These are phyloP conservation scores for Gracilaria caudata DNA, from an alignment of 23 red algal species.

Conservation along the genomic window DNA sequence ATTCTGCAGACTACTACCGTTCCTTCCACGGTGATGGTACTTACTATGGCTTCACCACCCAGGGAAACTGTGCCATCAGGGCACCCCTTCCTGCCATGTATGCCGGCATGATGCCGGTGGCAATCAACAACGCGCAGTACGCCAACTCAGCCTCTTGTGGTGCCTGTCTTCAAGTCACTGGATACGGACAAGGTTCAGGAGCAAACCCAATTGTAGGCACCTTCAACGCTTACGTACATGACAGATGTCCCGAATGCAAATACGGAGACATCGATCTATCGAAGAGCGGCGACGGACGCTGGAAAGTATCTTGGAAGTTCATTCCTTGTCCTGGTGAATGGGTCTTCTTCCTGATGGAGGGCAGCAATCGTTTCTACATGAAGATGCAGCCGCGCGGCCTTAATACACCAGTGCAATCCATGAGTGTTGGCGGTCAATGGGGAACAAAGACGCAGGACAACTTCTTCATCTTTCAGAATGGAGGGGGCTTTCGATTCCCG, in stretches of 20 bases:
- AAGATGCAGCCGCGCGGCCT: slow-evolving; percentile 50
- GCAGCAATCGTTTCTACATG: slow-evolving; percentile 40
- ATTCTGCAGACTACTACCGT: not conserved
- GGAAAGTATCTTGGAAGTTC: slow-evolving; percentile 55
- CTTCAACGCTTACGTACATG: slow-evolving; percentile 36
- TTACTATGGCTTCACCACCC: slow-evolving; percentile 55
- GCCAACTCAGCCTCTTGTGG: slow-evolving; percentile 43
- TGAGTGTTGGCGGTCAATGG: slow-evolving; percentile 22
- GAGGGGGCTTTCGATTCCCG: slow-evolving; percentile 18
- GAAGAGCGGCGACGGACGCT: slow-evolving; percentile 52
- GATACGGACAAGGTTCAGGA: slow-evolving; percentile 35
- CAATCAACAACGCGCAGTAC: slow-evolving; percentile 48
- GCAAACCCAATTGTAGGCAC: slow-evolving; percentile 28
- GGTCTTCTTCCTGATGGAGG: slow-evolving; percentile 47
- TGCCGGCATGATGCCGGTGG: slow-evolving; percentile 40
- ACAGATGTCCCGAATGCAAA: slow-evolving; percentile 52
- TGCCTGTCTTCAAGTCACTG: slow-evolving; percentile 40
- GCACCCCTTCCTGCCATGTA: slow-evolving; percentile 42
- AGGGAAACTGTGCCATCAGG: slow-evolving; percentile 46
- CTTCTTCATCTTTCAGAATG: slow-evolving; percentile 44
- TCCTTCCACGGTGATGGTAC: slow-evolving; percentile 50
- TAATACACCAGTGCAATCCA: slow-evolving; percentile 4
- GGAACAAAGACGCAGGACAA: slow-evolving; percentile 43
- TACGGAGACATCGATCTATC: slow-evolving; percentile 57
- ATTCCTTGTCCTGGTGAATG: slow-evolving; percentile 38